These are phyloP conservation scores for Pugionium dolabratum DNA, from an alignment of 345 rosid genomes.

Conservation along the genomic window DNA sequence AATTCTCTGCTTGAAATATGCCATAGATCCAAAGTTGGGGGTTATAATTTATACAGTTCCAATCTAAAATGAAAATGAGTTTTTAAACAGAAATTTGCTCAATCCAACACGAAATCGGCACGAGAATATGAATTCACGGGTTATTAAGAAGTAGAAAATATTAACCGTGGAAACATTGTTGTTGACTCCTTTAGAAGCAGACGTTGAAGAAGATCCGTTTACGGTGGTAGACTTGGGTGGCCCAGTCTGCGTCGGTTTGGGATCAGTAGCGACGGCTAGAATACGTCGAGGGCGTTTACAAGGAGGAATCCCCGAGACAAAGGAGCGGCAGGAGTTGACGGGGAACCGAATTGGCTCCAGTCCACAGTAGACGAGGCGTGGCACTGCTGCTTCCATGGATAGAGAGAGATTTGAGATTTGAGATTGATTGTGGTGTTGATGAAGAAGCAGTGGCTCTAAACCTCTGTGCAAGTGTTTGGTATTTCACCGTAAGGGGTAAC, in stretches of 20 bases:
- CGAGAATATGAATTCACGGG: not conserved
- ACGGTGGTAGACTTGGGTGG: slow-evolving; percentile 41
- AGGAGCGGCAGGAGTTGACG: slow-evolving; percentile 34
- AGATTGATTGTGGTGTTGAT: not conserved
- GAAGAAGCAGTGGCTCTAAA: slow-evolving; percentile 27
- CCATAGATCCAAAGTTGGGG: not conserved
- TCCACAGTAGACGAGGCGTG: slow-evolving; percentile 61
- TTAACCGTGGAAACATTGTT: slow-evolving; percentile 65
- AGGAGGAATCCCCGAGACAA: slow-evolving; percentile 32
- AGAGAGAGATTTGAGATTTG: not conserved
- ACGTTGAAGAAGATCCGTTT: slow-evolving; percentile 50
- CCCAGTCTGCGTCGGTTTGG: slow-evolving; percentile 56
- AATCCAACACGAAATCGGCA: not conserved
- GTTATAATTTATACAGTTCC: not conserved
- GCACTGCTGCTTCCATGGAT: slow-evolving; percentile 58
- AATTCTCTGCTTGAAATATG: slow-evolving; percentile 56
- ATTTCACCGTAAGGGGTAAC: slow-evolving; percentile 22
- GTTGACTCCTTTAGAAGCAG: slow-evolving; percentile 49
- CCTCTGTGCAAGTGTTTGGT: not conserved
- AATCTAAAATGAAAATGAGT: too few relatives aligned
- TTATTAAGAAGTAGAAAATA: not conserved
- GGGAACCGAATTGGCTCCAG: slow-evolving; percentile 46
- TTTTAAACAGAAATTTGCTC: not conserved
- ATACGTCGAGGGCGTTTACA: slow-evolving; percentile 48
- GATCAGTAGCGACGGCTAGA: slow-evolving; percentile 70